phyloP scores from a whole-genome alignment of 2,329 filamentous ascomycete species.

The Apiospora hydei region DNA sequence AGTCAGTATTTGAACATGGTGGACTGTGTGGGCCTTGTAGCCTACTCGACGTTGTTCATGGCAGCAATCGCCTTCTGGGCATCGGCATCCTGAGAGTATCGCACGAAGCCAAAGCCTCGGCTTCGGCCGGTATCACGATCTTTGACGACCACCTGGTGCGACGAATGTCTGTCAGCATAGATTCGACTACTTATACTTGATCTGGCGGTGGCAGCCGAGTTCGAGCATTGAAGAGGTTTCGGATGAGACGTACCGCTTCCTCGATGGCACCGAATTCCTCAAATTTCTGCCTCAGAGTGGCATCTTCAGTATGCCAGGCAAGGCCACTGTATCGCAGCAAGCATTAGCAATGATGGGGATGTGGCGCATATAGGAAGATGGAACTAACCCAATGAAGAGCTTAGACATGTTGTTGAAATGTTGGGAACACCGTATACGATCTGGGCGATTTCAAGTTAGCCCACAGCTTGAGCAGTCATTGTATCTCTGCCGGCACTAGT shows the following conservation, averaged over 20 bases:
- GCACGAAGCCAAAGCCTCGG: constrained; percentile 96
- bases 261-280: constrained; percentile 90
- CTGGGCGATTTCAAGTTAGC: neutral
- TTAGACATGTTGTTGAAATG: constrained; percentile 76
- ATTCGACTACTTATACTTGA: neutral
- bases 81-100: constrained; percentile 79
- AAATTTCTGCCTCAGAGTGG: constrained; percentile 87
- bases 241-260: constrained; percentile 78
- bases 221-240: neutral
- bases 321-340: constrained; percentile 73
- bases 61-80: constrained; percentile 77
- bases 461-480: neutral
- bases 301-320: constrained; percentile 96
- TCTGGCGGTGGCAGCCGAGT: neutral
- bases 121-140: constrained; percentile 96
- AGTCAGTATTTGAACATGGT: constrained; percentile 15
- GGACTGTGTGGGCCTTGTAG: constrained; percentile 23
- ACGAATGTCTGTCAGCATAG: constrained; percentile 30
- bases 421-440: neutral
- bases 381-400: constrained; percentile 87
- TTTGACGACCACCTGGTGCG: constrained; percentile 86
- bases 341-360: constrained; percentile 25
- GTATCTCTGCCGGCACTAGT: constrained; percentile 20
- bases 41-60: constrained; percentile 93
- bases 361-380: neutral